A percentile compares a stretch with the other conserved stretches of the same genome.
phyloP scores from a whole-genome alignment of 768 basidiomycete genomes.

The Agaricus subrufescens region DNA sequence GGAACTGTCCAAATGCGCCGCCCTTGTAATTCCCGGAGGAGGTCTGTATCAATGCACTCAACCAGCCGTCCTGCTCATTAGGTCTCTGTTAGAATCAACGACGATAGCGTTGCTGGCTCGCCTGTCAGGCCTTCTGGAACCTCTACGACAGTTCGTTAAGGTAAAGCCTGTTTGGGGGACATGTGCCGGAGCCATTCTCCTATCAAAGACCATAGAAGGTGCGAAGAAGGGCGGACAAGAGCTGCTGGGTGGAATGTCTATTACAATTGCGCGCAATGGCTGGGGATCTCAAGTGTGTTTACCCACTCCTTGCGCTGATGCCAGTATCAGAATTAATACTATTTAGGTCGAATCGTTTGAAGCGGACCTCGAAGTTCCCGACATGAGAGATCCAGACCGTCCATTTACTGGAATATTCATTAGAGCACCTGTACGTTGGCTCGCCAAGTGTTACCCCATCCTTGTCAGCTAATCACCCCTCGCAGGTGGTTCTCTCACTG shows the following conservation, averaged over 20 bases:
- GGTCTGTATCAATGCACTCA: slow-evolving; percentile 32
- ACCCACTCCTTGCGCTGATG: neutral
- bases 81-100: slow-evolving; percentile 65
- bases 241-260: slow-evolving; percentile 72
- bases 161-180: slow-evolving; percentile 89
- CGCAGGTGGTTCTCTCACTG: no score
- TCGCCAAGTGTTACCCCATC: neutral
- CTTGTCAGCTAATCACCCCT: neutral
- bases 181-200: slow-evolving; percentile 91
- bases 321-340: neutral
- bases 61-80: neutral
- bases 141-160: slow-evolving; percentile 67
- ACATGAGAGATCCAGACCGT: slow-evolving; percentile 50
- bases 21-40: slow-evolving; percentile 91
- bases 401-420: slow-evolving; percentile 89
- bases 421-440: slow-evolving; percentile 72
- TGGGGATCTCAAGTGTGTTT: slow-evolving; percentile 84
- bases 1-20: slow-evolving; percentile 76
- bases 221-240: slow-evolving; percentile 88
- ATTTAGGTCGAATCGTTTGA: slow-evolving; percentile 87
- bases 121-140: slow-evolving; percentile 74
- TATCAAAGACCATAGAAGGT: slow-evolving; percentile 69
- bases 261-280: slow-evolving; percentile 82
- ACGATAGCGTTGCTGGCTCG: slow-evolving; percentile 80
- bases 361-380: slow-evolving; percentile 60